phyloP scores from a whole-genome alignment of 2,329 filamentous ascomycete genomes.

The Nemania abortiva region DNA sequence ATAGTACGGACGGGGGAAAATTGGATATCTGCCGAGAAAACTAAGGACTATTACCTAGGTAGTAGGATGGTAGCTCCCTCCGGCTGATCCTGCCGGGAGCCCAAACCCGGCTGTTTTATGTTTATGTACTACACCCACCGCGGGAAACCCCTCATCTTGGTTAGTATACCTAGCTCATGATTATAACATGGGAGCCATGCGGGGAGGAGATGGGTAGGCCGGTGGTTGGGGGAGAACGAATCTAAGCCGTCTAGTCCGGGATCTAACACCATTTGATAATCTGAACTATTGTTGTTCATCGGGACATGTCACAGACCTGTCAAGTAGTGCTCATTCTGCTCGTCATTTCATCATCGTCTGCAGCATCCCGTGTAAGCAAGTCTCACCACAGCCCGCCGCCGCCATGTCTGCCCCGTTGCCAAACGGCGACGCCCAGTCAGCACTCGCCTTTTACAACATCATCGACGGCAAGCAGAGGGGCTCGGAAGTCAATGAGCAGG shows the following conservation, averaged over 20 bases:
- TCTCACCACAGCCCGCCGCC: slow-evolving; percentile 10
- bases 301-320: slow-evolving; percentile 4
- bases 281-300: background rate
- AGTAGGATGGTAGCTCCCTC: slow-evolving; percentile 6
- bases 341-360: slow-evolving; percentile 13
- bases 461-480: slow-evolving; percentile 57
- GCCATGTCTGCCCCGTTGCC: slow-evolving; percentile 34
- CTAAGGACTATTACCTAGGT: background rate
- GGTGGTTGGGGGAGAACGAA: too few species aligned
- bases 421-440: slow-evolving; percentile 36
- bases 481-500: slow-evolving; percentile 52
- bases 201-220: too few species aligned
- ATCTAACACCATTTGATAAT: background rate
- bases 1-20: background rate
- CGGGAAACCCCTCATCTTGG: slow-evolving; percentile 31
- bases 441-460: slow-evolving; percentile 57
- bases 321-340: slow-evolving; percentile 16
- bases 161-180: slow-evolving; percentile 1
- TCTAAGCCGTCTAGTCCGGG: background rate
- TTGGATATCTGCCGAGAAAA: slow-evolving; percentile 24
- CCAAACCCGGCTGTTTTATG: slow-evolving; percentile 22
- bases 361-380: slow-evolving; percentile 12
- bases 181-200: slow-evolving; percentile 14
- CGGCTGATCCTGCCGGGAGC: slow-evolving; percentile 25
- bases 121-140: slow-evolving; percentile 4